phyloP scores from a whole-genome alignment of 2,329 filamentous ascomycete species.

The Botrytis medusae region DNA sequence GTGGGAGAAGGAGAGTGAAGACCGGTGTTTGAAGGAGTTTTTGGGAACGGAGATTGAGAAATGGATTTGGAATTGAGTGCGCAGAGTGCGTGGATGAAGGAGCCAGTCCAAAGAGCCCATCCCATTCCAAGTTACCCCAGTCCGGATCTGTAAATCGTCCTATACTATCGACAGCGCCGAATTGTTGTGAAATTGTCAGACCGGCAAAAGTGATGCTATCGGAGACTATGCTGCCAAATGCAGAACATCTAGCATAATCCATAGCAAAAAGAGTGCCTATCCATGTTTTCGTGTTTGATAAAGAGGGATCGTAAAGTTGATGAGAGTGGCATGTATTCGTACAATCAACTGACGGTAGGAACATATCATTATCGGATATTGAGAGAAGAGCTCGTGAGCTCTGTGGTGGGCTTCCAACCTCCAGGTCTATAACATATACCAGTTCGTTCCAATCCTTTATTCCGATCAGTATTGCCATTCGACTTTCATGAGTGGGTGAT shows the following conservation, averaged over 20 bases:
- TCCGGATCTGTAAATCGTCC: constrained; percentile 3
- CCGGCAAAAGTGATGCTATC: constrained; percentile 7
- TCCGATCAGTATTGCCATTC: neutral
- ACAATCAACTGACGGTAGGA: constrained; percentile 11
- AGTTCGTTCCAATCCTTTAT: constrained; percentile 22
- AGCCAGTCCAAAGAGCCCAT: constrained; percentile 14
- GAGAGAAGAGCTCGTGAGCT: constrained; percentile 10
- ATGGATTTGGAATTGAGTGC: neutral
- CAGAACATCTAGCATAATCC: constrained; percentile 12
- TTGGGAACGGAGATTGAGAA: neutral
- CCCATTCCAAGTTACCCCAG: constrained; percentile 19
- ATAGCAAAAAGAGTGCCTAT: neutral
- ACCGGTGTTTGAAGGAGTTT: neutral
- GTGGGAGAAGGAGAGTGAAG: constrained; percentile 17
- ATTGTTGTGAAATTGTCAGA: constrained; percentile 1
- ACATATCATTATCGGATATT: constrained; percentile 17
- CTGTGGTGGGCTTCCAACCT: constrained; percentile 24
- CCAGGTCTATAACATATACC: constrained; percentile 21
- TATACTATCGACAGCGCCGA: constrained; percentile 8
- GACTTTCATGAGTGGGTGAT: neutral
- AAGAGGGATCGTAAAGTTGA: constrained; percentile 9
- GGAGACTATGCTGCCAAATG: neutral
- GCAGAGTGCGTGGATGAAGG: constrained; percentile 1
- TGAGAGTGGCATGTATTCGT: constrained; percentile 2
- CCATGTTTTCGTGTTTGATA: neutral